Evolutionary conservation across 805 yeast species (phyloP), one percentile per base, ranked within the genome.

Genomic region (Pichia ethanolica): DNA sequence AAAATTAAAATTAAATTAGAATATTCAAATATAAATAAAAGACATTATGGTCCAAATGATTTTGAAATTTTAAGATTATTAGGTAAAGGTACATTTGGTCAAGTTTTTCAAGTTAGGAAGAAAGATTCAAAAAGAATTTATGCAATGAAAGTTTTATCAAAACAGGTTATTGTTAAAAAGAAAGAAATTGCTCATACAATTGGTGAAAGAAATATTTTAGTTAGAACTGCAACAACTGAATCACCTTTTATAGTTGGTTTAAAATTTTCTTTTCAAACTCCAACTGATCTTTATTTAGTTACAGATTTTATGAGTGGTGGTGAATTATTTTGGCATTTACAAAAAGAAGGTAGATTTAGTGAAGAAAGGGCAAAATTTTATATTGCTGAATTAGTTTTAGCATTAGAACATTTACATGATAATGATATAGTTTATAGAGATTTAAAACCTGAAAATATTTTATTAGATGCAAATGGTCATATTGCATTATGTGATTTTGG

Each of bases 281-380:
- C 93, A 36, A 72, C 86, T 0, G 98, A 93, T 68, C 74, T 93
- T 53, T 93, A 90, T 65, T 73, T 93, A 52, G 97, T 93, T 32
- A 91, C 97, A 3, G 99, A 93, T 70, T 93, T 86, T 70, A 91
- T 93, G 98, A 83, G 93, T 42, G 99, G 99, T 40, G 99, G 99
- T 52, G 99, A 93, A 70, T 74, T 93, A 56, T 65, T 65, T 43
- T 65, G 67, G 66, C 69, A 93, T 70, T 74, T 93, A 66, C 99
- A 93, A 70, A 89, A 89, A 64, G 98, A 93, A 66, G 97, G 97
- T 41, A 78, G 97, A 56, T 93, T 93, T 64, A 67, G 83, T 47
- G 99, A 93, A 72, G 91, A 85, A 49, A 77, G 98, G 50, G 97
- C 99, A 49, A 91, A 89, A 71, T 93, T 93, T 64, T 93, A 93